Evolutionary conservation across 2,329 filamentous ascomycete species (phyloP), one percentile per base, ranked within the genome.

Genomic region (Diaporthe amygdali): DNA sequence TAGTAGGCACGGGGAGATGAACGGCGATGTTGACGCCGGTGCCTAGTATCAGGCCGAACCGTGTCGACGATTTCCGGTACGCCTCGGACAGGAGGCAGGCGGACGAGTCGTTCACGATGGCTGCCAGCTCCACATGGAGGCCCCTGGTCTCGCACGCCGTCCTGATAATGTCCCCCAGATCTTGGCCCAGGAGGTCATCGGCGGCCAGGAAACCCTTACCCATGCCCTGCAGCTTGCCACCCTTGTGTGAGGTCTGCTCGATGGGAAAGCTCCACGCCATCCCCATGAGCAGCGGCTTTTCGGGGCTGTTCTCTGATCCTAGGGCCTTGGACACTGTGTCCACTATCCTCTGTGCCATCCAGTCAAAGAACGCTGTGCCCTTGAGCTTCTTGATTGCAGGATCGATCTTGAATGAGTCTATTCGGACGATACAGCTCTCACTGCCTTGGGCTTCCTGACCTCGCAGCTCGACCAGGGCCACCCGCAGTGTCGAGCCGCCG

Each of bases 181-280:
- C 89, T 75, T 90, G 83, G 51, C 89, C 90, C 12, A 89, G 72
- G 4, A 92, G 82, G 1, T 87, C 88, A 51, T 87, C 81, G 52
- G 87, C 87, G 27, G 90, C 90, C 44, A 87, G 80, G 75, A 93
- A 92, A 8, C 88, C 89, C 76, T 93, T 93, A 70, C 91, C 91
- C 91, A 92, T 92, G 39, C 82, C 83, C 75, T 86, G 85, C 30
- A 93, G 81, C 72, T 85, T 86, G 64, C 90, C 91, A 61, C 88
- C 86, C 61, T 86, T 86, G 37, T 91, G 81, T 3, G 90, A 91
- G 15, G 89, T 90, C 87, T 93, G 91, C 90, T 92, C 88, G 54
- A 93, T 89, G 32, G 91, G 91, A 75, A 93, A 93, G 71, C 90
- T 92, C 90, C 91, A 93, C 7, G 91, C 89, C 72, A 92, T 79